Conservation (phyloP, 2,329 filamentous ascomycete genomes). For the Aspergillus terreus region DNA sequence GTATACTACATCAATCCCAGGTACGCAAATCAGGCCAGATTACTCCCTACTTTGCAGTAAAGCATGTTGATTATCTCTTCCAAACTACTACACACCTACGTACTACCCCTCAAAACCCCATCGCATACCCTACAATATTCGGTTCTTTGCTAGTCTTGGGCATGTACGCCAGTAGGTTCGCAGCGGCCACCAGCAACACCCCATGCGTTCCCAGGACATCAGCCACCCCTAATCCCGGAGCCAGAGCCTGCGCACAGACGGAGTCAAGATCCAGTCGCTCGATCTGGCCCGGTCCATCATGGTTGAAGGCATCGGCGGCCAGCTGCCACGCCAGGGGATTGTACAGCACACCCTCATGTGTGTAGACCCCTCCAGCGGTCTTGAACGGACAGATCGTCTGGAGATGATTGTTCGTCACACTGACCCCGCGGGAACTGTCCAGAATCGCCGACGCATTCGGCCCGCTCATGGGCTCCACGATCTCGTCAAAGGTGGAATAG, state of each 20-base stretch:
- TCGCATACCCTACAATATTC: slow-evolving; percentile 39
- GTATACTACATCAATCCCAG: too few relatives aligned
- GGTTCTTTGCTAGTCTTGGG: slow-evolving; percentile 39
- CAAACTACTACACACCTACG: neutral
- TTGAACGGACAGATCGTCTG: slow-evolving; percentile 41
- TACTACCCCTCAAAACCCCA: neutral
- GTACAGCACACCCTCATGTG: slow-evolving; percentile 50
- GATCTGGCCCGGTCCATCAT: slow-evolving; percentile 44
- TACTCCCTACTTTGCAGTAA: neutral
- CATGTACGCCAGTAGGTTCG: slow-evolving; percentile 30
- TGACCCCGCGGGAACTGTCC: slow-evolving; percentile 40
- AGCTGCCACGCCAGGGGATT: slow-evolving; percentile 44
- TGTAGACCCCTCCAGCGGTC: slow-evolving; percentile 44
- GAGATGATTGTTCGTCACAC: slow-evolving; percentile 50
- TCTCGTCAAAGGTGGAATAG: slow-evolving; percentile 49
- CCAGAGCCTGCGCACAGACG: slow-evolving; percentile 37
- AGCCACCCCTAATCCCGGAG: slow-evolving; percentile 26
- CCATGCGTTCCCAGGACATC: slow-evolving; percentile 47
- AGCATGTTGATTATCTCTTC: neutral
- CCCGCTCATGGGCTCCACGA: slow-evolving; percentile 51
- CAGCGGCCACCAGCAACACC: slow-evolving; percentile 38
- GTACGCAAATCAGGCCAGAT: too few relatives aligned
- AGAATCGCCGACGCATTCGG: slow-evolving; percentile 45
- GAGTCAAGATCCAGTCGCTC: slow-evolving; percentile 36
- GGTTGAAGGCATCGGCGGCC: slow-evolving; percentile 46